These are phyloP conservation scores for Suillus placidus DNA, from an alignment of 768 basidiomycete species.

Conservation along the genomic window DNA sequence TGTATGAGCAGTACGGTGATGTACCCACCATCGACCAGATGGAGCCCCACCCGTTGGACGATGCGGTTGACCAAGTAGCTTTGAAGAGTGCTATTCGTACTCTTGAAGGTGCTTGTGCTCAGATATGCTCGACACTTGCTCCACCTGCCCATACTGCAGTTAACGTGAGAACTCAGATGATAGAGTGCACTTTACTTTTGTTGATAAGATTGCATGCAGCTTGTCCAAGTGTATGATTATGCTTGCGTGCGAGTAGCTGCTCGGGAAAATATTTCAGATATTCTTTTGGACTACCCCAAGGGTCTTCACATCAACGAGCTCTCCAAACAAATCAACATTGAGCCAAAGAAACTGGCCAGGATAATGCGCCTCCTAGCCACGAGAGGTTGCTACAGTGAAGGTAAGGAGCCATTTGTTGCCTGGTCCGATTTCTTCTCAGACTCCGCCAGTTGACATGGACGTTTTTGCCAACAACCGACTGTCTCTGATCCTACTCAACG, in stretches of 20 bases:
- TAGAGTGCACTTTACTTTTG: background rate
- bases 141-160: constrained; percentile 36
- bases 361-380: constrained; percentile 33
- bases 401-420: constrained; percentile 13
- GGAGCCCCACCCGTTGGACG: constrained; percentile 38
- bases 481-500: constrained; percentile 30
- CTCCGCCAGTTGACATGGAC: constrained; percentile 28
- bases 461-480: constrained; percentile 40
- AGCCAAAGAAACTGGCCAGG: constrained; percentile 32
- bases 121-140: constrained; percentile 37
- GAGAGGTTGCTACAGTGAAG: constrained; percentile 36
- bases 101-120: constrained; percentile 40
- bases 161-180: constrained; percentile 29
- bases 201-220: constrained; percentile 10
- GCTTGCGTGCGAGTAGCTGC: constrained; percentile 33
- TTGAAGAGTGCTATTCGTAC: constrained; percentile 30
- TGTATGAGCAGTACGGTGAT: constrained; percentile 33
- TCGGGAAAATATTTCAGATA: constrained; percentile 31
- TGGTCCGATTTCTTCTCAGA: background rate
- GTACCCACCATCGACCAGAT: constrained; percentile 40
- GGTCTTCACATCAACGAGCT: constrained; percentile 36
- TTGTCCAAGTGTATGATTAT: constrained; percentile 30
- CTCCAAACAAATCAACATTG: constrained; percentile 23
- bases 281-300: constrained; percentile 29
- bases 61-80: constrained; percentile 22